These are phyloP conservation scores for Wallacemonas sp. DNA, from an alignment of 208 protist species.

Conservation along the genomic window DNA sequence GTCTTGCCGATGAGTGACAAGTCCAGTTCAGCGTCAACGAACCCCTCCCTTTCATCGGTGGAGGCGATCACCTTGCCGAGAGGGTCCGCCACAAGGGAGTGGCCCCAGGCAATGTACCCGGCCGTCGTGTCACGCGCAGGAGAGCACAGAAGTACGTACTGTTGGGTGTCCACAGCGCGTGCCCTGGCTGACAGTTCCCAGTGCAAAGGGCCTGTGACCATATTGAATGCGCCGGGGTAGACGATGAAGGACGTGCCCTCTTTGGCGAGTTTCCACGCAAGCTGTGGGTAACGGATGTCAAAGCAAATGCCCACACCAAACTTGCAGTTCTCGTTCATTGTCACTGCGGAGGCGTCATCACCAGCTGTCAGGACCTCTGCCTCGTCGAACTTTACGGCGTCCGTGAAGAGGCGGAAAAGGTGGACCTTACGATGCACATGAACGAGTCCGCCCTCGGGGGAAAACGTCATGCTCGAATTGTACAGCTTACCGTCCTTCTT, in stretches of 20 bases:
- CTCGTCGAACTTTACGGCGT: conserved; percentile 95
- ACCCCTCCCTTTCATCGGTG: conserved; percentile 65
- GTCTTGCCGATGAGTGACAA: conserved; percentile 41
- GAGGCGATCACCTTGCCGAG: conserved; percentile 77
- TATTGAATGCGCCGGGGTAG: conserved; percentile 98
- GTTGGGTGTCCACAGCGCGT: conserved; percentile 94
- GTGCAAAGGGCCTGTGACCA: conserved; percentile 98
- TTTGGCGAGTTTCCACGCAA: conserved; percentile 74
- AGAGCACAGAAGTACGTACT: conserved; percentile 94
- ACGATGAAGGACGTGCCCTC: conserved; percentile 92
- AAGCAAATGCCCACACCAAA: conserved; percentile 99
- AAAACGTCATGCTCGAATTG: conserved; percentile 95
- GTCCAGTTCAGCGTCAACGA: conserved; percentile 69
- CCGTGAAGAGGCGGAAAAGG: conserved; percentile 97
- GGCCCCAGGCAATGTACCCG: conserved; percentile 96
- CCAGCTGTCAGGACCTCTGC: conserved; percentile 94
- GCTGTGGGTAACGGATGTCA: conserved; percentile 97
- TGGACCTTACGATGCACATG: conserved; percentile 95
- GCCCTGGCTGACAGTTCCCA: conserved; percentile 95
- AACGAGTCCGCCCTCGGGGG: conserved; percentile 85
- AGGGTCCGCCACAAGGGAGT: conserved; percentile 95
- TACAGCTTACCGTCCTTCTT: conserved; percentile 85
- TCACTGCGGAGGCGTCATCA: conserved; percentile 45
- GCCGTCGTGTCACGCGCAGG: conserved; percentile 90
- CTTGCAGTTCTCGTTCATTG: conserved; percentile 52